Percentiles rank a stretch among this genome's conserved stretches.
These are phyloP conservation scores for Ormosia semicastrata DNA, from an alignment of 306 rosid species.

Conservation along the genomic window DNA sequence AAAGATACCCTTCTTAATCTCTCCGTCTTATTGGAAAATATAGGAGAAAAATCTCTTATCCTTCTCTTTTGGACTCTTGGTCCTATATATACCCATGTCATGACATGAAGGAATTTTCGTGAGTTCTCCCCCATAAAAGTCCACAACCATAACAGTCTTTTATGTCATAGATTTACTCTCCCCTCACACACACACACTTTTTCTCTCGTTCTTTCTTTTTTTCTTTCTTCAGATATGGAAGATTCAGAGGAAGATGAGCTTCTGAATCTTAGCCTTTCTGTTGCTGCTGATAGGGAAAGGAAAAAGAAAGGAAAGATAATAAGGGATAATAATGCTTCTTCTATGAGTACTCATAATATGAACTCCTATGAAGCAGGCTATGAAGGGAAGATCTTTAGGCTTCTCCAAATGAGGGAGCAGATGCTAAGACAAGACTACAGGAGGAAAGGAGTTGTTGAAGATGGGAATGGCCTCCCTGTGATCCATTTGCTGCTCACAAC, in stretches of 20 bases:
- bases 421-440: constrained; percentile 55
- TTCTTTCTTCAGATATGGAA: constrained; percentile 46
- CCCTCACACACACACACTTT: neutral
- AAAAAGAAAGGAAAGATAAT: constrained; percentile 47
- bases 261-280: constrained; percentile 74
- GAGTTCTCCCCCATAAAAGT: constrained; percentile 41
- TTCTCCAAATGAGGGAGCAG: constrained; percentile 72
- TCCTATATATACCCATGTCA: constrained; percentile 51
- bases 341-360: constrained; percentile 13
- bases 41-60: constrained; percentile 2
- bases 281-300: constrained; percentile 46
- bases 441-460: constrained; percentile 28
- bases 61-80: constrained; percentile 29
- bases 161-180: constrained; percentile 35
- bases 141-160: constrained; percentile 22
- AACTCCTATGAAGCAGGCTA: constrained; percentile 47
- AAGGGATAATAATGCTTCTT: constrained; percentile 17
- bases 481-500: constrained; percentile 63
- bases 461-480: constrained; percentile 50
- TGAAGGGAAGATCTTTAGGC: constrained; percentile 63
- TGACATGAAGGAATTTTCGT: constrained; percentile 45
- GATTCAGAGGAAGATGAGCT: constrained; percentile 61
- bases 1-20: constrained; percentile 62
- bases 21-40: constrained; percentile 32
- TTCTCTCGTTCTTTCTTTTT: neutral